These are phyloP conservation scores for Penicillium coprophilum DNA, from an alignment of 495 filamentous ascomycete species.

Conservation along the genomic window DNA sequence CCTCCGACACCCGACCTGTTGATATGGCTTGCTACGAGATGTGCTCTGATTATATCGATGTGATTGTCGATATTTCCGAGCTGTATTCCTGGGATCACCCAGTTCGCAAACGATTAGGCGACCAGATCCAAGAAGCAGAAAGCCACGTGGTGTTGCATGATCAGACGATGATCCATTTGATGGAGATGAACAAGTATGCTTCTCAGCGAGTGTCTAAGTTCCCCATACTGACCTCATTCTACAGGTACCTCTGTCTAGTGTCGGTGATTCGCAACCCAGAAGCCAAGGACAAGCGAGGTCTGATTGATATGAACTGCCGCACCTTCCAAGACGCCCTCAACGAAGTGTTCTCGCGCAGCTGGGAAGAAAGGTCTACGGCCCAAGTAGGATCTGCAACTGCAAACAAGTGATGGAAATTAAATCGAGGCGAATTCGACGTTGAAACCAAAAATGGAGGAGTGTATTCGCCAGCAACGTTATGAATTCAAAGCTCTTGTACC, in stretches of 20 bases:
- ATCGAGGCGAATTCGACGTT: neutral
- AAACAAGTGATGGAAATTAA: slow-evolving; percentile 5
- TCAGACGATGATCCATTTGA: slow-evolving; percentile 79
- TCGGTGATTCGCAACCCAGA: slow-evolving; percentile 69
- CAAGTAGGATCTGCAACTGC: neutral
- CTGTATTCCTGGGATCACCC: slow-evolving; percentile 78
- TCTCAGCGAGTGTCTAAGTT: neutral
- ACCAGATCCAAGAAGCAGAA: slow-evolving; percentile 73
- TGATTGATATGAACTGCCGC: slow-evolving; percentile 63
- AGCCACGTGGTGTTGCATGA: slow-evolving; percentile 75
- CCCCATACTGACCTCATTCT: slow-evolving; percentile 10
- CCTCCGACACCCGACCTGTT: slow-evolving; percentile 87
- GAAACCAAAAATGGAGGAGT: neutral
- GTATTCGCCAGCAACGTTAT: neutral
- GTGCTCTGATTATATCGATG: slow-evolving; percentile 96
- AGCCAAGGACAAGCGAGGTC: slow-evolving; percentile 54
- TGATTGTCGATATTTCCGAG: slow-evolving; percentile 93
- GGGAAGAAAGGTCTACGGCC: slow-evolving; percentile 34
- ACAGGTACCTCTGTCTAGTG: slow-evolving; percentile 65
- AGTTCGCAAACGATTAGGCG: slow-evolving; percentile 58
- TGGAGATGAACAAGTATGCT: slow-evolving; percentile 87
- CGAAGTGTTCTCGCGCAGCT: slow-evolving; percentile 54
- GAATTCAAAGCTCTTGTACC: neutral
- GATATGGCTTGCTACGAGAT: slow-evolving; percentile 95
- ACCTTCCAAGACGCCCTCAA: slow-evolving; percentile 59